Conservation (phyloP, 176 grass and related monocot species). For the Ensete ventricosum region DNA sequence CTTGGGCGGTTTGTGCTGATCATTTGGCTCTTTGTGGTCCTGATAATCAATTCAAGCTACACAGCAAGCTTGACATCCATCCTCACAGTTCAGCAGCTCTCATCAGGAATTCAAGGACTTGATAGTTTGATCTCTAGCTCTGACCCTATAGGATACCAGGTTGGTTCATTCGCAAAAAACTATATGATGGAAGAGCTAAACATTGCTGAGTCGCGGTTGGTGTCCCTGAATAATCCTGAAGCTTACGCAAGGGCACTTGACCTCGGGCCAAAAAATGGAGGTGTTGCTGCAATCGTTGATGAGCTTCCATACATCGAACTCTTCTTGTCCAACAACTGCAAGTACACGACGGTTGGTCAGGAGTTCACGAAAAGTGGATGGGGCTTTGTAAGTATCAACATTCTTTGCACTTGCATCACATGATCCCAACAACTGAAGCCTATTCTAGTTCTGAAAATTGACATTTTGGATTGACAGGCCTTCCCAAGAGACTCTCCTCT, state of each 20-base stretch:
- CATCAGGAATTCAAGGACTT: conserved; percentile 9
- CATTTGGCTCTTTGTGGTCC: conserved; percentile 15
- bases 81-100: conserved; percentile 24
- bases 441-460: not conserved
- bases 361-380: conserved; percentile 24
- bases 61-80: conserved; percentile 18
- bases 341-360: conserved; percentile 11
- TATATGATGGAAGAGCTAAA: conserved; percentile 21
- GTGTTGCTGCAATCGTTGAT: conserved; percentile 20
- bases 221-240: conserved; percentile 1
- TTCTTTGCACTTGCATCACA: not conserved
- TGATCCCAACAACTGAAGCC: not conserved
- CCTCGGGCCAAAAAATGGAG: conserved; percentile 10
- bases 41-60: conserved; percentile 21
- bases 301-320: conserved; percentile 15
- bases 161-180: conserved; percentile 10
- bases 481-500: conserved; percentile 16
- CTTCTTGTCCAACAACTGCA: conserved; percentile 12
- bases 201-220: conserved; percentile 2
- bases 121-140: conserved; percentile 15
- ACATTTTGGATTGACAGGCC: not conserved
- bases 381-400: conserved; percentile 15
- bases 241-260: conserved; percentile 12
- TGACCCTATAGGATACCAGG: conserved; percentile 12
- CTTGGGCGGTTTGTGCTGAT: conserved; percentile 19